phyloP scores from a whole-genome alignment of 2,329 filamentous ascomycete genomes.

The Thelonectria blattea region DNA sequence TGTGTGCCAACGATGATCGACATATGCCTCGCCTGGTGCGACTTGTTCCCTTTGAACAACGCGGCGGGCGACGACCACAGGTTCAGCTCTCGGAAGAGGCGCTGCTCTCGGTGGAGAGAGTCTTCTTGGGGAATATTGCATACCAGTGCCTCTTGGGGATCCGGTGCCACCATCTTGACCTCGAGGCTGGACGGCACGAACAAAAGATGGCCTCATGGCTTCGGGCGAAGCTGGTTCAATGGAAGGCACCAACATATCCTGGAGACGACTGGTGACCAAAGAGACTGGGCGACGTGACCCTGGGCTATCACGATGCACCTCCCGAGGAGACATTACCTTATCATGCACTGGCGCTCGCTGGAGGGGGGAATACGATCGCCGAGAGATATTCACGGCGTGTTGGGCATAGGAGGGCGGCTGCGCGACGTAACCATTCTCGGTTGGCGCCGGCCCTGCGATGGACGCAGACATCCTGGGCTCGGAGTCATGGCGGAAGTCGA shows the following conservation, averaged over 20 bases:
- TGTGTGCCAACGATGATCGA: slow-evolving; percentile 15
- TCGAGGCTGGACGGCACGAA: slow-evolving; percentile 42
- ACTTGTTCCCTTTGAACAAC: slow-evolving; percentile 25
- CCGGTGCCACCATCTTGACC: slow-evolving; percentile 31
- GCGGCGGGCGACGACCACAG: slow-evolving; percentile 22
- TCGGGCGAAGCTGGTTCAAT: slow-evolving; percentile 52
- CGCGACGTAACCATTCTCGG: slow-evolving; percentile 39
- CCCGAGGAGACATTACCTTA: slow-evolving; percentile 38
- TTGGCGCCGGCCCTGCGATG: slow-evolving; percentile 32
- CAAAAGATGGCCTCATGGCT: slow-evolving; percentile 43
- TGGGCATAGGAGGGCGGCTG: slow-evolving; percentile 27
- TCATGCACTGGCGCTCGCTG: slow-evolving; percentile 23
- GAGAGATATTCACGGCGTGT: slow-evolving; percentile 26
- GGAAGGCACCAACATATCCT: slow-evolving; percentile 54
- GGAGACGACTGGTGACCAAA: slow-evolving; percentile 31
- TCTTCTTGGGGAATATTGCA: slow-evolving; percentile 31
- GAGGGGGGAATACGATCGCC: slow-evolving; percentile 30
- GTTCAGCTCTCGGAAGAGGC: slow-evolving; percentile 24
- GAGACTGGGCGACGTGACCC: slow-evolving; percentile 32
- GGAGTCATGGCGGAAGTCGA: slow-evolving; percentile 28
- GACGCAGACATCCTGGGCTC: slow-evolving; percentile 28
- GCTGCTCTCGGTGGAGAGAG: slow-evolving; percentile 30
- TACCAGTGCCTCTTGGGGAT: slow-evolving; percentile 24
- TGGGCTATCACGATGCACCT: slow-evolving; percentile 23
- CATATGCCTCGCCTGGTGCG: slow-evolving; percentile 17